Evolutionary conservation across 495 filamentous ascomycete genomes (phyloP).

Genomic region (Jackrogersella minutella): DNA sequence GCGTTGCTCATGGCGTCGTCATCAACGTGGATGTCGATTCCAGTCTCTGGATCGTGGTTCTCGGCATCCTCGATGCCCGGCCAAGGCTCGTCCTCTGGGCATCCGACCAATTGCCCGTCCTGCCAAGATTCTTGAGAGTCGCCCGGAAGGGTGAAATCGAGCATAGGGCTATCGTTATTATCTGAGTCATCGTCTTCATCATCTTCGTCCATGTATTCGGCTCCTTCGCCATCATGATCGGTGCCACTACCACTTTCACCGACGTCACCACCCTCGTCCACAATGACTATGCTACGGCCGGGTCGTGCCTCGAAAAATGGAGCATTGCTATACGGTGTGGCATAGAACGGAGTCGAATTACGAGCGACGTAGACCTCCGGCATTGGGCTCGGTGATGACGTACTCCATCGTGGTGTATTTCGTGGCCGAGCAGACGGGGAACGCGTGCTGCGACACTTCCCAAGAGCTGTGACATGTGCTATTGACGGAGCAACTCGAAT

Average conservation of each 20-base stretch:
- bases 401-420: slow-evolving; percentile 58
- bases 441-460: slow-evolving; percentile 50
- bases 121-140: slow-evolving; percentile 37
- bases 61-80: slow-evolving; percentile 56
- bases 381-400: slow-evolving; percentile 48
- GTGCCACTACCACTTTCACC: slow-evolving; percentile 47
- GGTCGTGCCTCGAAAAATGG: slow-evolving; percentile 40
- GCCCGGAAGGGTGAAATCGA: slow-evolving; percentile 30
- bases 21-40: slow-evolving; percentile 36
- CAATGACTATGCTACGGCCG: slow-evolving; percentile 8
- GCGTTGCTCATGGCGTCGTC: slow-evolving; percentile 32
- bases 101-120: slow-evolving; percentile 31
- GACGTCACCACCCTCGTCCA: slow-evolving; percentile 31
- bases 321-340: slow-evolving; percentile 64
- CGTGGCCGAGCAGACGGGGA: slow-evolving; percentile 54
- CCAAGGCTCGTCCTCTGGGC: slow-evolving; percentile 55
- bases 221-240: slow-evolving; percentile 42
- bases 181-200: slow-evolving; percentile 30
- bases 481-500: slow-evolving; percentile 17
- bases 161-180: slow-evolving; percentile 37
- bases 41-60: slow-evolving; percentile 49
- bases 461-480: slow-evolving; percentile 24
- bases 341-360: slow-evolving; percentile 58
- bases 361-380: slow-evolving; percentile 43
- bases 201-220: slow-evolving; percentile 44